Evolutionary conservation across 2,329 filamentous ascomycete genomes (phyloP).

Genomic region (Aspergillus sp.): DNA sequence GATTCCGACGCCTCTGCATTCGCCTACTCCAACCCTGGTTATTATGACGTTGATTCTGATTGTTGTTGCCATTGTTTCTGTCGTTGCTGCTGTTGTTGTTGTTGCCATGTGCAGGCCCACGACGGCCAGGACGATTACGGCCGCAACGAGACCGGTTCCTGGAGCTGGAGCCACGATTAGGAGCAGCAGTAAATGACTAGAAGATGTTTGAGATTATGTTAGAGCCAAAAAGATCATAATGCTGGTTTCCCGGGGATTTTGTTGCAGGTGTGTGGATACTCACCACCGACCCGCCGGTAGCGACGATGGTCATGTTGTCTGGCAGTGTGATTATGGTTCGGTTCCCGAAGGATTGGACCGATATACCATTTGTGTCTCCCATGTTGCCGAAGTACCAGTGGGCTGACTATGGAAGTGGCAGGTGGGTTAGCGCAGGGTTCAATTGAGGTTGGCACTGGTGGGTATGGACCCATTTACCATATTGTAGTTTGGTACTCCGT

Average conservation of each 20-base stretch:
- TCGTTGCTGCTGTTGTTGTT: neutral
- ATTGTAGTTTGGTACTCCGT: neutral
- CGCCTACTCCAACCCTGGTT: neutral
- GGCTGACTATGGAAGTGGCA: neutral
- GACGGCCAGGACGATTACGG: neutral
- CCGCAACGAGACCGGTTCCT: neutral
- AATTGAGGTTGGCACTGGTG: neutral
- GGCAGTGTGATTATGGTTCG: neutral
- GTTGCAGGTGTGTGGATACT: neutral
- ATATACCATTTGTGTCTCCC: neutral
- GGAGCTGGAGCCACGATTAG: neutral
- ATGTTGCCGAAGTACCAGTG: neutral
- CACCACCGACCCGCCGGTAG: neutral
- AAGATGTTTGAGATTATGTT: neutral
- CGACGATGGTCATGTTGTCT: neutral
- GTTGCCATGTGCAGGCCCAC: neutral
- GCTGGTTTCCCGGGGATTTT: neutral
- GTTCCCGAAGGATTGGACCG: neutral
- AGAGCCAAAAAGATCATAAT: neutral
- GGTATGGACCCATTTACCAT: neutral
- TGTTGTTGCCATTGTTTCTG: too few relatives aligned
- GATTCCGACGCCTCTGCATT: neutral
- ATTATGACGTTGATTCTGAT: too few relatives aligned
- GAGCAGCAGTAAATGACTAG: neutral
- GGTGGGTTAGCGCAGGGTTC: neutral